phyloP scores from a whole-genome alignment of 1,284 basidiomycete genomes.

The Xerocomus nothofagi region DNA sequence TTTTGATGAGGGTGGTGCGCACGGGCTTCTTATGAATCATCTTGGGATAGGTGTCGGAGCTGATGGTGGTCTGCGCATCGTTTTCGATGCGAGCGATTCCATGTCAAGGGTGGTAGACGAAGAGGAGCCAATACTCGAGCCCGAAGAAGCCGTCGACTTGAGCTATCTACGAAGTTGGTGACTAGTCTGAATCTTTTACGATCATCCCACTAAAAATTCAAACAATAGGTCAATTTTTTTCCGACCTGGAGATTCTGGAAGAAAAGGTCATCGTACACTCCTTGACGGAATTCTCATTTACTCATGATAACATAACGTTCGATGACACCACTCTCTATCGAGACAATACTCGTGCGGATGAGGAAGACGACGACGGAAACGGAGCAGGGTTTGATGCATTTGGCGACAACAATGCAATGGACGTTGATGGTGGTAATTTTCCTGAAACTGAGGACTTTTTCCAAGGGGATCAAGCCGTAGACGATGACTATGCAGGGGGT shows the following conservation, averaged over 20 bases:
- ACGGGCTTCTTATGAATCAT: slow-evolving; percentile 93
- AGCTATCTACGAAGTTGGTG: slow-evolving; percentile 66
- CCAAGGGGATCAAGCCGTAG: slow-evolving; percentile 68
- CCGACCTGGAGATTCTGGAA: slow-evolving; percentile 62
- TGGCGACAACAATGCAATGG: slow-evolving; percentile 39
- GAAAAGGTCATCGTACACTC: slow-evolving; percentile 78
- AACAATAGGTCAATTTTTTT: slow-evolving; percentile 61
- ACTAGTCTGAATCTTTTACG: slow-evolving; percentile 1
- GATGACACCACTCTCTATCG: slow-evolving; percentile 62
- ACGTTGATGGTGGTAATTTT: slow-evolving; percentile 46
- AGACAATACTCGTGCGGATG: slow-evolving; percentile 46
- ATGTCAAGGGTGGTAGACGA: slow-evolving; percentile 79
- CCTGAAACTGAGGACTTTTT: slow-evolving; percentile 76
- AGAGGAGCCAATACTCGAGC: slow-evolving; percentile 61
- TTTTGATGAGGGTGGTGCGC: slow-evolving; percentile 97
- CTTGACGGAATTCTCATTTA: slow-evolving; percentile 79
- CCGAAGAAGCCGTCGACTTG: slow-evolving; percentile 67
- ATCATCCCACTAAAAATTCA: slow-evolving; percentile 8
- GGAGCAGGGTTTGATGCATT: slow-evolving; percentile 36
- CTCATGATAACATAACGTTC: slow-evolving; percentile 56
- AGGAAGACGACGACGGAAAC: slow-evolving; percentile 49
- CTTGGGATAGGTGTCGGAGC: slow-evolving; percentile 72
- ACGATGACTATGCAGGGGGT: slow-evolving; percentile 49
- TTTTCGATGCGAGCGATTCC: slow-evolving; percentile 96
- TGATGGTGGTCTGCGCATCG: slow-evolving; percentile 84